Percentiles rank a stretch among this genome's conserved stretches.
These are phyloP conservation scores for Xerocomellus dryophilus DNA, from an alignment of 768 basidiomycete genomes.

Conservation along the genomic window DNA sequence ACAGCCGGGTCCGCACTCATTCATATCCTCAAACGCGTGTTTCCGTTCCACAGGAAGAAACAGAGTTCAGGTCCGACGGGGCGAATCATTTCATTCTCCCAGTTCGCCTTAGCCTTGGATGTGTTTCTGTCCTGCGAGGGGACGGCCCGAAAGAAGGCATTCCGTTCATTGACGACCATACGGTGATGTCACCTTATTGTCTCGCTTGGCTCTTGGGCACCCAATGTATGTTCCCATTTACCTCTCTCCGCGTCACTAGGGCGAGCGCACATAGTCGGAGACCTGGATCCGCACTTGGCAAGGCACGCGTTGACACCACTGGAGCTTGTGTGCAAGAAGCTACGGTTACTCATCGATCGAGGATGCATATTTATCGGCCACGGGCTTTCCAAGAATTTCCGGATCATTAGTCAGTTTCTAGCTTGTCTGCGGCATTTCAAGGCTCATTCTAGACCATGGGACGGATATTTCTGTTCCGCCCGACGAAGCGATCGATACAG, in stretches of 20 bases:
- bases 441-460: not conserved
- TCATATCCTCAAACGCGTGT: not conserved
- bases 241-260: not conserved
- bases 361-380: no score
- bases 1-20: conserved; percentile 48
- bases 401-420: conserved; percentile 83
- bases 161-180: conserved; percentile 65
- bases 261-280: conserved; percentile 60
- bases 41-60: conserved; percentile 68
- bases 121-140: conserved; percentile 92
- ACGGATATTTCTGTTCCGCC: conserved; percentile 94
- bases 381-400: conserved; percentile 67
- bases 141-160: conserved; percentile 49
- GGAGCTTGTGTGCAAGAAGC: conserved; percentile 49
- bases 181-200: conserved; percentile 93
- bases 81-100: conserved; percentile 46
- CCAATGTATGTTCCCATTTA: conserved; percentile 31
- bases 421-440: not conserved
- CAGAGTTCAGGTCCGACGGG: conserved; percentile 83
- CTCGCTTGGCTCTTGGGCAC: conserved; percentile 97
- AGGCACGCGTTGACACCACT: conserved; percentile 88
- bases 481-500: conserved; percentile 93
- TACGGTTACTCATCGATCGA: no score
- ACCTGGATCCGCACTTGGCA: conserved; percentile 82
- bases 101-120: conserved; percentile 85